Conservation (phyloP, 768 basidiomycete genomes). For the Suillus weaverae region DNA sequence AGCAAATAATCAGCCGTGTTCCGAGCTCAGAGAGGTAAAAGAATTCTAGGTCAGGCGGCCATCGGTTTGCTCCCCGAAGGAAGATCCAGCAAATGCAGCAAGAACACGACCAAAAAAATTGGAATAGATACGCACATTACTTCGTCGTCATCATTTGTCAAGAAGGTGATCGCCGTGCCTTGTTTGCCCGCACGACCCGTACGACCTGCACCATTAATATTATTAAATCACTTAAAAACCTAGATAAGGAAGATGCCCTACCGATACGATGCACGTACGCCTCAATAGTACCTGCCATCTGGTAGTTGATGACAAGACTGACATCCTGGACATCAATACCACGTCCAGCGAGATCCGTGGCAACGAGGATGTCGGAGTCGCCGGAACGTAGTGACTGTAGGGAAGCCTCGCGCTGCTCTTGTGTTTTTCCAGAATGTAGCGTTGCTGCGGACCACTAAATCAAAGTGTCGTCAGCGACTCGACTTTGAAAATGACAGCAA, state of each 20-base stretch:
- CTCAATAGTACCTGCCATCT: constrained; percentile 96
- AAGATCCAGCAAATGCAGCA: constrained; percentile 6
- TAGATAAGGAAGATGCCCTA: constrained; percentile 36
- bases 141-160: constrained; percentile 94
- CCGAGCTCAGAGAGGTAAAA: neutral
- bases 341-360: constrained; percentile 96
- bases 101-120: neutral
- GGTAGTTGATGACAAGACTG: constrained; percentile 93
- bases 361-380: constrained; percentile 86
- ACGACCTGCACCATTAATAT: constrained; percentile 59
- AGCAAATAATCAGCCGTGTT: constrained; percentile 7
- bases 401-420: constrained; percentile 94
- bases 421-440: constrained; percentile 95
- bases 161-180: constrained; percentile 92
- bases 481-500: constrained; percentile 16
- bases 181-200: constrained; percentile 98
- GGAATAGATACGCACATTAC: constrained; percentile 72
- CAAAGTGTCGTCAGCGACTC: constrained; percentile 8
- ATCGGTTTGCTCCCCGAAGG: neutral
- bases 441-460: constrained; percentile 85
- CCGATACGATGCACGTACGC: constrained; percentile 98
- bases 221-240: constrained; percentile 8
- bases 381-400: constrained; percentile 84
- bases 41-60: neutral
- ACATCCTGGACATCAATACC: constrained; percentile 99